Base-by-base conservation (phyloP, 2,329 filamentous ascomycete species). In the Zymoseptoria ardabiliae region DNA sequence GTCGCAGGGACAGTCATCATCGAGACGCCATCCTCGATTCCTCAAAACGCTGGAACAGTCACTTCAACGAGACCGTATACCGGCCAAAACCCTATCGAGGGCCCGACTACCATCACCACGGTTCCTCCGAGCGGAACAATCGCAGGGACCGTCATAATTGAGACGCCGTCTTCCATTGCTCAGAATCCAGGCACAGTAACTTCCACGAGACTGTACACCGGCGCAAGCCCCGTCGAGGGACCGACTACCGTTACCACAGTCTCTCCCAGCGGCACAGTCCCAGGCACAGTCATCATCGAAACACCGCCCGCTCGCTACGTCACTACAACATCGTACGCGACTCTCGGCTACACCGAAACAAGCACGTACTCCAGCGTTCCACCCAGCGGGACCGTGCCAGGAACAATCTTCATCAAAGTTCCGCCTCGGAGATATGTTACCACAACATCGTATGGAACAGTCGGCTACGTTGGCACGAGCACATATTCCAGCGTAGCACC, bases 401-500 rank as follows among this genome's bases (percentile, higher is more conserved):
- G 60, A 10, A 60, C 60, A 2, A 51, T 59, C 8, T 51, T 35
- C 21, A 50, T 60, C 10, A 22, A 57, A 35, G 57, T 54, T 1
- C 57, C 60, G 11, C 35, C 57, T 11, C 20, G 11, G 25, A n/a
- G 45, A 6, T 56, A 57, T 3, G 45, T 54, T 2, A 56, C 57
- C 3, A 8, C 50, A 21, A 17, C 49, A 2, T 61, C 57, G 20
- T 55, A 48, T 2, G 55, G 58, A 9, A 56, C 51, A 2, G n/a
- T 30, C 6, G 48, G 52, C 2, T 53, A 57, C 30, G 10, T 17
- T 4, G 54, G 22, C 13, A 52, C 53, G 2, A 51, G 58, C 10
- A 60, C 58, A 6, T 55, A 49, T n/a, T 54, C 61, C 22, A 58
- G 49, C 25, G 35, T 60, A 55, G 6, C 51, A 30, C 58, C 61